Base-by-base conservation (phyloP, 768 basidiomycete species). In the Favolaschia claudopus region DNA sequence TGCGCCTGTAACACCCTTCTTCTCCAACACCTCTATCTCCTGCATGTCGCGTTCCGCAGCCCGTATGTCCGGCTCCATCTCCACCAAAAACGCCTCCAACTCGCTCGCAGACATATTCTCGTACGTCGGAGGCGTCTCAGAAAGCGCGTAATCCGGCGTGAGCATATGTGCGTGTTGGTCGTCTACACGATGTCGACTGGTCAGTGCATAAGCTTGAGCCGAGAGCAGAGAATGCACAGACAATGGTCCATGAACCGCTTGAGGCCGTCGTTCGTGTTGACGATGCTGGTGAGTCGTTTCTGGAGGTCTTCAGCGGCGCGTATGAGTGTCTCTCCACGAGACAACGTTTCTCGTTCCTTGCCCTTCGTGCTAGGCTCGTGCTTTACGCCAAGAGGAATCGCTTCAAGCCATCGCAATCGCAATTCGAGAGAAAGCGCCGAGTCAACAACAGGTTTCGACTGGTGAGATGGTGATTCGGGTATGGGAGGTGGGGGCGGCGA, bases 11-110 rank as follows among this genome's bases (percentile, higher is more conserved):
- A 91, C 86, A 31, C 90, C 91, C 62, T 85, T 89, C 67, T 82
- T 82, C 65, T 90, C 87, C 42, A 93, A 72, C 14, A 78, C 72
- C 55, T 88, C 87, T 29, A 95, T 91, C 68, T 93, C 92, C 33
- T 82, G 83, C 81, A 93, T 84, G 64, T 93, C 91, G 8, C 89
- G 84, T 65, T 94, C 93, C 10, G 91, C 92, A 29, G 86, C 84
- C 28, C 92, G 91, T 47, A 94, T 86, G 48, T 95, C 93, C 5
- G 86, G 83, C 63, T 93, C 93, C 87, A 94, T 90, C 67, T 95
- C 92, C 0, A 81, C 73, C 10, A 93, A 72, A 53, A 91, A 79
- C 0, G 88, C 87, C 36, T 91, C 89, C 8, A 93, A 75, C 65
- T 91, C 91, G 55, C 83, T 82, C 0, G 84, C 67, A 0, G 88